Conservation (phyloP, 768 basidiomycete genomes). For the Mrakia gelida region DNA sequence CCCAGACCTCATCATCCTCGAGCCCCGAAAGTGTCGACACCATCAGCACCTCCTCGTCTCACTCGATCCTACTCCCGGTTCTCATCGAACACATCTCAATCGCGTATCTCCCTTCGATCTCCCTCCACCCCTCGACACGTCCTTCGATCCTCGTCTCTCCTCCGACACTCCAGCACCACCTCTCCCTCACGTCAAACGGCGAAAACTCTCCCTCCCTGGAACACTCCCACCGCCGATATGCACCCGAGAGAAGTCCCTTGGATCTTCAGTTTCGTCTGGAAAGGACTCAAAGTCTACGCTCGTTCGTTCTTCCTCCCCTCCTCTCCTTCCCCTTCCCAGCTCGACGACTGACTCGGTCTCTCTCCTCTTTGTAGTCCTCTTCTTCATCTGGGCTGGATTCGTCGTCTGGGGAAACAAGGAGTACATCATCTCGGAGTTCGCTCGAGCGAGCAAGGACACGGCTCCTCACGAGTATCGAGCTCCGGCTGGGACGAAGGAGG, state of each 20-base stretch:
- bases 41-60: neutral
- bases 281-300: constrained; percentile 1
- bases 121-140: neutral
- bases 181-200: neutral
- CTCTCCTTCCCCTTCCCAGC: no score
- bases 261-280: constrained; percentile 1
- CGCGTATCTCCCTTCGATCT: neutral
- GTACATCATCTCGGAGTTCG: constrained; percentile 19
- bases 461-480: constrained; percentile 12
- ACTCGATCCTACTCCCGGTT: neutral
- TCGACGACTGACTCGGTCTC: neutral
- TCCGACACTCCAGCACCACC: neutral
- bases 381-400: constrained; percentile 14
- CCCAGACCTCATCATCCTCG: neutral
- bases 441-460: constrained; percentile 4
- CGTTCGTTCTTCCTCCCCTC: no score
- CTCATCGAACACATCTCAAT: neutral
- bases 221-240: neutral
- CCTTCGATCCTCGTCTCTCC: neutral
- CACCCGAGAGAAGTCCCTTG: neutral
- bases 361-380: neutral
- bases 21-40: neutral
- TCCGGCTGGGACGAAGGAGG: constrained; percentile 51
- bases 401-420: constrained; percentile 23
- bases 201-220: neutral